A percentile compares a stretch with the other conserved stretches of the same genome.
Evolutionary conservation across 805 yeast species (phyloP).

Genomic region (Teunomyces kruisii): DNA sequence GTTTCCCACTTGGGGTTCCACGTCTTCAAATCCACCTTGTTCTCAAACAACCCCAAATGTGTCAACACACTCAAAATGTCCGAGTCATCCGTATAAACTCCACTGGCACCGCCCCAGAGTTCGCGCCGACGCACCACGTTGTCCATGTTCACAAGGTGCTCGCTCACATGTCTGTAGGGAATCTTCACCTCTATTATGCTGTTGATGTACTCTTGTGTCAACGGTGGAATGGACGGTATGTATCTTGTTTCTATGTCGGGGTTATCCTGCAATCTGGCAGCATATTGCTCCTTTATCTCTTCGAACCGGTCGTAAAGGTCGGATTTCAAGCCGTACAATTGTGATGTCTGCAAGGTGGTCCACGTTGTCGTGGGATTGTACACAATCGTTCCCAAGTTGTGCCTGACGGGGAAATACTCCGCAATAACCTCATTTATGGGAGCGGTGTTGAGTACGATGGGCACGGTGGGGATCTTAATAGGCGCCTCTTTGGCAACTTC

Average conservation of each 20-base stretch:
- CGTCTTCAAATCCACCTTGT: constrained; percentile 28
- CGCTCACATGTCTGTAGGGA: constrained; percentile 42
- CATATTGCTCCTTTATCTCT: constrained; percentile 23
- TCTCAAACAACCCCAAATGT: constrained; percentile 68
- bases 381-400: constrained; percentile 36
- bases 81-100: constrained; percentile 91
- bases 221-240: constrained; percentile 40
- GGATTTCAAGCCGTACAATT: constrained; percentile 26
- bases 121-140: constrained; percentile 32
- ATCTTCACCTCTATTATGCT: constrained; percentile 54
- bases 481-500: background rate
- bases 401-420: constrained; percentile 30
- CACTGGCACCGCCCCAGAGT: constrained; percentile 81
- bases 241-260: constrained; percentile 19
- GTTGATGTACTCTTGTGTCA: constrained; percentile 42
- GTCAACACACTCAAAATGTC: constrained; percentile 72
- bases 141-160: constrained; percentile 28
- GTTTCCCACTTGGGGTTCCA: constrained; percentile 33
- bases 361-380: constrained; percentile 59
- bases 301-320: constrained; percentile 28
- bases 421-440: constrained; percentile 21
- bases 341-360: constrained; percentile 32
- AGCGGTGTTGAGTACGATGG: constrained; percentile 13
- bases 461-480: constrained; percentile 4
- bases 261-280: constrained; percentile 12